phyloP scores from a whole-genome alignment of 2,329 filamentous ascomycete genomes.

The Cladosporium sp. region DNA sequence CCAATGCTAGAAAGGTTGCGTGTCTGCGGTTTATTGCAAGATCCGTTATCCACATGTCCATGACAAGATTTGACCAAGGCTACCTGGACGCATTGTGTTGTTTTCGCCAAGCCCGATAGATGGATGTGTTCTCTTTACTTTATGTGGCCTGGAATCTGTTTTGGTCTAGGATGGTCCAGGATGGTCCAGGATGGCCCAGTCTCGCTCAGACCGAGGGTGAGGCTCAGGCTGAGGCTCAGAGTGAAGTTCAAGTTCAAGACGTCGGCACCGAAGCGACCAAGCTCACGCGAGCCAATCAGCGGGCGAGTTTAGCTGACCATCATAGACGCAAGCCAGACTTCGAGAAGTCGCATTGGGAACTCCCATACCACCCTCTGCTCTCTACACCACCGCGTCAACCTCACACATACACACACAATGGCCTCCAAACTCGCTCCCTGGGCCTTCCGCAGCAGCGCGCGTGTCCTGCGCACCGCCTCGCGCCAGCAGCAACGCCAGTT shows the following conservation, averaged over 20 bases:
- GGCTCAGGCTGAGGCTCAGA: not conserved
- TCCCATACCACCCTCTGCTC: not conserved
- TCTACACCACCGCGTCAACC: not conserved
- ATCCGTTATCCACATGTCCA: too few species aligned
- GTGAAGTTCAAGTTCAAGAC: not conserved
- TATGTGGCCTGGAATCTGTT: not conserved
- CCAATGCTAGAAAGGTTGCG: too few species aligned
- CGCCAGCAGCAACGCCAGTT: constrained; percentile 71
- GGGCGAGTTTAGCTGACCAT: constrained; percentile 4
- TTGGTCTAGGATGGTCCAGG: not conserved
- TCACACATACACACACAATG: constrained; percentile 54
- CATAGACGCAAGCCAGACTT: not conserved
- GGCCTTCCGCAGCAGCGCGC: constrained; percentile 67
- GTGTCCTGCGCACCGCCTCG: constrained; percentile 63
- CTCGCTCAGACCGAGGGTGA: too few species aligned
- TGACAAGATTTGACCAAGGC: too few species aligned
- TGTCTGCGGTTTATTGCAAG: too few species aligned
- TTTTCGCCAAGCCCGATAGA: not conserved
- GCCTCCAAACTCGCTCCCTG: constrained; percentile 79
- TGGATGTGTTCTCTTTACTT: too few species aligned
- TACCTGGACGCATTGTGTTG: too few species aligned
- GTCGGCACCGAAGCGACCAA: not conserved
- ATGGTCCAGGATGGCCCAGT: not conserved
- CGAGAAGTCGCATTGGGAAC: not conserved
- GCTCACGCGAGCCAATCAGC: constrained; percentile 9